A percentile compares a stretch with the other conserved stretches of the same genome.
Evolutionary conservation across 139 green algal genomes (phyloP).

Genomic region (Tetradesmus lagerheimii): DNA sequence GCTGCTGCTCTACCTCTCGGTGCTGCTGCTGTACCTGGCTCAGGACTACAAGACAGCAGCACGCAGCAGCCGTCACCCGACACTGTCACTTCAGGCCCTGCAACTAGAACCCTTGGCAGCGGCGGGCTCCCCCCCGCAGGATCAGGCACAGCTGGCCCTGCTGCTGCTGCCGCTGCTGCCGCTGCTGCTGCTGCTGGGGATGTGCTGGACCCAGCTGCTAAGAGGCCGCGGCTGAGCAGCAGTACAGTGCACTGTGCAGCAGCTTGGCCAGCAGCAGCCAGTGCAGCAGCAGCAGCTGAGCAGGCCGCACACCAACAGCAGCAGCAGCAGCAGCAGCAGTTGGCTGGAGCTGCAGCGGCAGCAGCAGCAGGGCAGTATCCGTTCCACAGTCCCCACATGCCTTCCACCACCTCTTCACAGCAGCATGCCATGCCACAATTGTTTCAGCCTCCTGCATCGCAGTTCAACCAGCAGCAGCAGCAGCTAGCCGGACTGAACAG

Average conservation of each 20-base stretch:
- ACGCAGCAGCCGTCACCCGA: neutral
- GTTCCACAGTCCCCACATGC: conserved; percentile 14
- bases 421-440: neutral
- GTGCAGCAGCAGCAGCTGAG: neutral
- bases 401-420: neutral
- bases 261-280: neutral
- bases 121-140: neutral
- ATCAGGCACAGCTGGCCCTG: neutral
- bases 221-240: neutral
- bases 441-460: neutral
- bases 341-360: neutral
- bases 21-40: neutral
- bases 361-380: neutral
- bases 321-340: neutral
- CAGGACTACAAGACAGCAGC: neutral
- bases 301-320: neutral
- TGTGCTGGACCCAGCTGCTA: neutral
- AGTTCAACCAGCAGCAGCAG: neutral
- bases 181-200: neutral
- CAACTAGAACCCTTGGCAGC: neutral
- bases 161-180: neutral
- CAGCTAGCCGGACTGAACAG: neutral
- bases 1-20: neutral
- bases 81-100: neutral
- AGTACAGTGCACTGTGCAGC: neutral